Base-by-base conservation (phyloP, 1,284 basidiomycete genomes). In the Termitomyces sp. region DNA sequence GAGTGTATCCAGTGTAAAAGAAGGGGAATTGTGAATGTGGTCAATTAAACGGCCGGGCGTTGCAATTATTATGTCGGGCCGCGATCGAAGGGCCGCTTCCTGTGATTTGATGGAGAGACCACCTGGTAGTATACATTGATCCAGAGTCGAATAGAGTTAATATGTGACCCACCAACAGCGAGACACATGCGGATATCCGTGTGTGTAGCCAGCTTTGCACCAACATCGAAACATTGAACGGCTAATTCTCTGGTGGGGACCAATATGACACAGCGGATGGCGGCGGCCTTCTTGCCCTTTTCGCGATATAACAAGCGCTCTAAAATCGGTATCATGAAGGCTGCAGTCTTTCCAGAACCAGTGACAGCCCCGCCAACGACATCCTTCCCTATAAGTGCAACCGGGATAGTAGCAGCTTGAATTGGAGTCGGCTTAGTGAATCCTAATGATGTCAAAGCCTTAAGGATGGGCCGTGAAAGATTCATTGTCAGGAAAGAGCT, bases 11-110 rank as follows among this genome's bases (percentile, higher is more conserved):
- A 99, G 82, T 2, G 88, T 90, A 74, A 99, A 99, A 5, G 90
- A 87, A 3, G 90, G 91, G 2, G 94, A 96, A 70, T 99, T 99
- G 63, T 89, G 92, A 43, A 99, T 84, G 68, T 98, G 95, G 69
- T 98, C 95, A 65, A 98, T 98, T 28, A 98, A 79, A 67, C 95
- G 90, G 64, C 95, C 95, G 4, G 95, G 96, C 1, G 95, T 98
- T 31, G 94, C 95, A 62, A 98, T 92, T 48, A 98, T 79, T 38
- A 98, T 79, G 68, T 98, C 95, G 46, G 95, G 95, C 1, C 94
- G 83, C 45, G 87, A 83, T 43, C 93, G 86, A 48, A 98, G 76
- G 45, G 86, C 82, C 17, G 80, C 81, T 70, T 97, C 95, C 71
- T 98, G 95, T 5, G 90, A 82, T 67, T 96, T 95, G 33, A 98